These are phyloP conservation scores for Hemileia vastatrix DNA, from an alignment of 1,284 basidiomycete species.

Conservation along the genomic window DNA sequence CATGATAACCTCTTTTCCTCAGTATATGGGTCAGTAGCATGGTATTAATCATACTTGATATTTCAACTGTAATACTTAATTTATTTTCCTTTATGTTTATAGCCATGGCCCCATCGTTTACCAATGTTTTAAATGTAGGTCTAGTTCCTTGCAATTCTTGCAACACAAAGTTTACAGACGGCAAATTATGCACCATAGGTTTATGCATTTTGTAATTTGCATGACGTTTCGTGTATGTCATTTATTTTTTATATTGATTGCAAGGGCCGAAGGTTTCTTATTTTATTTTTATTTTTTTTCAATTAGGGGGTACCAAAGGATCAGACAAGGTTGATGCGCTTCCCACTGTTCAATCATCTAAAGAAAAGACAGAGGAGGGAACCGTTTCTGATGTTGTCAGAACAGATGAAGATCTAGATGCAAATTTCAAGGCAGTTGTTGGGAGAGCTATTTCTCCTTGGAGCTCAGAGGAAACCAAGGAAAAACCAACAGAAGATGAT, in stretches of 20 bases:
- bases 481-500: constrained; percentile 35
- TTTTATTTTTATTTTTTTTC: background rate
- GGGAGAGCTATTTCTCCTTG: constrained; percentile 79
- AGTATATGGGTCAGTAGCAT: constrained; percentile 55
- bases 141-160: background rate
- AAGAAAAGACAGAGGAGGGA: constrained; percentile 56
- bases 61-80: background rate
- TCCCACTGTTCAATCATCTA: constrained; percentile 78
- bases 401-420: constrained; percentile 74
- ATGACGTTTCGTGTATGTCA: constrained; percentile 50
- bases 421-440: constrained; percentile 87
- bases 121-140: constrained; percentile 59
- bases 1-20: constrained; percentile 90
- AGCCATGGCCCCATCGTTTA: constrained; percentile 78
- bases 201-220: constrained; percentile 54
- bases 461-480: constrained; percentile 55
- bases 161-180: constrained; percentile 79
- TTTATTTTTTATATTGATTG: no score
- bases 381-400: constrained; percentile 54
- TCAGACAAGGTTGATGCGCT: constrained; percentile 89
- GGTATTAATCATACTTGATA: background rate
- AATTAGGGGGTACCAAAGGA: constrained; percentile 74
- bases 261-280: background rate
- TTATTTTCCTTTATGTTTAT: background rate
- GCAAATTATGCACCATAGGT: constrained; percentile 48